Evolutionary conservation across 1,139 yeast genomes (phyloP), one percentile per base, ranked within the genome.

Genomic region (Geotrichum histeridarum): DNA sequence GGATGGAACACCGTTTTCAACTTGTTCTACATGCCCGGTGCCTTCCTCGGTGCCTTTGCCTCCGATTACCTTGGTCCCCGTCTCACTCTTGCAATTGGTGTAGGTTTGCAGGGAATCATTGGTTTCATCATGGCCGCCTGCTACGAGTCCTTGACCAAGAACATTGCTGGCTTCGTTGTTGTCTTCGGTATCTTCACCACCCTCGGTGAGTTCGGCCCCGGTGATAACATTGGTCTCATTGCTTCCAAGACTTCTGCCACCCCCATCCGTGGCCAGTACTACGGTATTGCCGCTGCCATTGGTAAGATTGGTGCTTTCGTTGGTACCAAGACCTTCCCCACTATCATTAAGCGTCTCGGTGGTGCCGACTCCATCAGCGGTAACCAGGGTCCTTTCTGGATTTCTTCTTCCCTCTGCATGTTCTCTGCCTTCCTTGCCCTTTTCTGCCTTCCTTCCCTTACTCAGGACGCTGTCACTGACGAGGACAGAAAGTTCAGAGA

Each of bases 1-100:
- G 97, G 97, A 51, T 91, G 97, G 97, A 87, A 86, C 69, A 86
- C 87, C 58, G 93, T 91, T 4, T 79, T 91, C 65, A 89, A 88
- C 70, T 75, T 87, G 65, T 91, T 91, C 70, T 90, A 91, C 70
- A 73, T 91, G 42, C 97, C 97, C 11, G 98, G 98, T 61, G 79
- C 96, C 1, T 79, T 89, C 67, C 68, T 85, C 22, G 97, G 98
- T 66, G 96, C 95, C 9, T 67, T 79, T 51, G 73, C 81, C 43
- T 79, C 95, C n/a, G 98, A 91, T 71, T 86, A 82, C 70, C 67
- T 88, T 57, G 98, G 98, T 15, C 96, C 97, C 53, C 80, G 96
- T 70, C 71, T 86, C 59, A 85, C 96, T 11, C 74, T 89, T 51
- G 78, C 77, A 33, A 57, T 76, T 57, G 97, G 97, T 64, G 82